A percentile compares a stretch with the other conserved stretches of the same genome.
phyloP scores from a whole-genome alignment of 2,329 filamentous ascomycete species.

The Aspergillus proliferans region DNA sequence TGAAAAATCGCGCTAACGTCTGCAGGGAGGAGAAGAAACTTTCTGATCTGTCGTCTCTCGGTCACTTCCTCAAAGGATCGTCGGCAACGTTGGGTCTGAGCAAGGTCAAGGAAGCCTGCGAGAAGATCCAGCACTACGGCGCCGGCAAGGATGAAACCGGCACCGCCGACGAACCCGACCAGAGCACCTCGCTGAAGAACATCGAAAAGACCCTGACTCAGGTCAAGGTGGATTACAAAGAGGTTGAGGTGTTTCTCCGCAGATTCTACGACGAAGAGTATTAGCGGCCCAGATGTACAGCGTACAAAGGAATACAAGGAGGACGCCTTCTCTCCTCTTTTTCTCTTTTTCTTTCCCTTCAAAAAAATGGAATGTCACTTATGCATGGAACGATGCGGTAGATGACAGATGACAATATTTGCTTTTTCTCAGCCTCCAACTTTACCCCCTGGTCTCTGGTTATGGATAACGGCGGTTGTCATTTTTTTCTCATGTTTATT shows the following conservation, averaged over 20 bases:
- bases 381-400: no score
- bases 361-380: no score
- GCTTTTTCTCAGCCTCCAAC: no score
- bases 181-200: slow-evolving; percentile 60
- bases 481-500: background rate
- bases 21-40: slow-evolving; percentile 63
- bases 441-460: background rate
- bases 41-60: slow-evolving; percentile 68
- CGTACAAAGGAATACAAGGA: background rate
- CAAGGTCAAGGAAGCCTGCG: slow-evolving; percentile 87
- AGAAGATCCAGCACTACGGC: slow-evolving; percentile 93
- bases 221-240: slow-evolving; percentile 70
- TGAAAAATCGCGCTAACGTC: background rate
- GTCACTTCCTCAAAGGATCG: slow-evolving; percentile 95
- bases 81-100: slow-evolving; percentile 87
- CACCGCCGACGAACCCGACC: slow-evolving; percentile 57
- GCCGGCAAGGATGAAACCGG: slow-evolving; percentile 75
- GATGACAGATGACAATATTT: no score
- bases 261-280: slow-evolving; percentile 56
- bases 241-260: slow-evolving; percentile 64
- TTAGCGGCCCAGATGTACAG: background rate
- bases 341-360: background rate
- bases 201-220: slow-evolving; percentile 64
- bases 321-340: background rate
- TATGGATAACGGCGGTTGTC: background rate